phyloP scores from a whole-genome alignment of 2,329 filamentous ascomycete genomes.

The Zymoseptoria brevis region DNA sequence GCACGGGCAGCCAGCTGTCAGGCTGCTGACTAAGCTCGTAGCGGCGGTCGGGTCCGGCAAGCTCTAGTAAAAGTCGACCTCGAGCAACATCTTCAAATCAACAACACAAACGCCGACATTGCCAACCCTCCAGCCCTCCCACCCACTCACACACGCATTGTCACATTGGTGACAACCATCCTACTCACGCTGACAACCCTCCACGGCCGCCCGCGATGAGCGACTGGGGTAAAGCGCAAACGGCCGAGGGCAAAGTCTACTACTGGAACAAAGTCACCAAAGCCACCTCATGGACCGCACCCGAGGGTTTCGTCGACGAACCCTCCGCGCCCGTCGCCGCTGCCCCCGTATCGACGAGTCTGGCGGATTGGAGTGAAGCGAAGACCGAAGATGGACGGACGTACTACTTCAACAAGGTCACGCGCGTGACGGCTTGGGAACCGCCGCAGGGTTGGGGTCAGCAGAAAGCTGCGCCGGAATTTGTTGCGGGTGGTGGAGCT shows the following conservation, averaged over 20 bases:
- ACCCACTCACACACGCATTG: background rate
- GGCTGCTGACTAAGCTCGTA: no score
- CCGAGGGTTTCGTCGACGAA: conserved; percentile 51
- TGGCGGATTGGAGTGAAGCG: conserved; percentile 71
- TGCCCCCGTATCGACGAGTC: conserved; percentile 58
- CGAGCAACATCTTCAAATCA: background rate
- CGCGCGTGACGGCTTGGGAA: conserved; percentile 88
- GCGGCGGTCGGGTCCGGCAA: no score
- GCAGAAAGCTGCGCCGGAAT: conserved; percentile 31
- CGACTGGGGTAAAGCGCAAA: conserved; percentile 22
- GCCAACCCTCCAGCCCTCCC: background rate
- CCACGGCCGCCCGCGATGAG: conserved; percentile 13
- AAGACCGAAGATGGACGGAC: conserved; percentile 76
- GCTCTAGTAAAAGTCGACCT: no score
- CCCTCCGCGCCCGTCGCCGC: conserved; percentile 64
- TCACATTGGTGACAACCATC: background rate
- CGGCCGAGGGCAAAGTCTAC: conserved; percentile 61
- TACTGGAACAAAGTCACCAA: conserved; percentile 86
- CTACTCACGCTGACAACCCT: background rate
- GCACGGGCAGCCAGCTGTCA: no score
- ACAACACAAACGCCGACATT: background rate
- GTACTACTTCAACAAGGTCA: conserved; percentile 91
- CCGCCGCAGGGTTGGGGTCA: conserved; percentile 52
- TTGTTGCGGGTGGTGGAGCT: conserved; percentile 50
- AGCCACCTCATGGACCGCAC: conserved; percentile 89